These are phyloP conservation scores for Cryptococcus sp. DNA, from an alignment of 1,284 basidiomycete species.

Conservation along the genomic window DNA sequence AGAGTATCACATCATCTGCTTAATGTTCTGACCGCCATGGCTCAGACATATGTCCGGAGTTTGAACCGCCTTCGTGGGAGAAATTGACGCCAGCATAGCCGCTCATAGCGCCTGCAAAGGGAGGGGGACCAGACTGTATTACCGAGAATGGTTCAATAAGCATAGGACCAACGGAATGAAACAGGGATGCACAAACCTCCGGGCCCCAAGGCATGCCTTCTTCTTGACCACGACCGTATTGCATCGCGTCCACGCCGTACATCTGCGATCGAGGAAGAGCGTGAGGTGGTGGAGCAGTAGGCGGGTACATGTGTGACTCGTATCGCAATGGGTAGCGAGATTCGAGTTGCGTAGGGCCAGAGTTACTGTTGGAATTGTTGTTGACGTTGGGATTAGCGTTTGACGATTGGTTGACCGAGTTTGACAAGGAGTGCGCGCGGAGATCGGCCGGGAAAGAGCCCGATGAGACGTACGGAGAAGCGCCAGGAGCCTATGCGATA, in stretches of 20 bases:
- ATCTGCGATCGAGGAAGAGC: conserved; percentile 15
- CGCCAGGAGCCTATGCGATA: conserved; percentile 35
- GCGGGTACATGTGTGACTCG: conserved; percentile 35
- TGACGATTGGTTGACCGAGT: conserved; percentile 8
- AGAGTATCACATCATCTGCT: not conserved
- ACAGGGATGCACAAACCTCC: conserved; percentile 6
- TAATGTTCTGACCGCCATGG: conserved; percentile 21
- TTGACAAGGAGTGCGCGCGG: conserved; percentile 31
- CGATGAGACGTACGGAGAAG: conserved; percentile 40
- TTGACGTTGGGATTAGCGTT: conserved; percentile 7
- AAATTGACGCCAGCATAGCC: conserved; percentile 18
- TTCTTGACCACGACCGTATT: conserved; percentile 13
- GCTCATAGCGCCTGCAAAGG: conserved; percentile 16
- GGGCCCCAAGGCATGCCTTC: conserved; percentile 19
- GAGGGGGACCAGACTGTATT: conserved; percentile 15
- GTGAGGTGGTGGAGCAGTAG: conserved; percentile 19
- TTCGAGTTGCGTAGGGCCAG: conserved; percentile 10
- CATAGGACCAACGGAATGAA: not conserved
- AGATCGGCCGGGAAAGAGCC: conserved; percentile 41
- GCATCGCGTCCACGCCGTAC: conserved; percentile 18
- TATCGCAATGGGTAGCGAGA: conserved; percentile 37
- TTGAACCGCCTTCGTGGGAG: conserved; percentile 6
- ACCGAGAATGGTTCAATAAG: not conserved
- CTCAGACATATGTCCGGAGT: conserved; percentile 5
- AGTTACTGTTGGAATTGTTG: conserved; percentile 5